phyloP scores from a whole-genome alignment of 331 rosid genomes.

The Quercus tomentella region DNA sequence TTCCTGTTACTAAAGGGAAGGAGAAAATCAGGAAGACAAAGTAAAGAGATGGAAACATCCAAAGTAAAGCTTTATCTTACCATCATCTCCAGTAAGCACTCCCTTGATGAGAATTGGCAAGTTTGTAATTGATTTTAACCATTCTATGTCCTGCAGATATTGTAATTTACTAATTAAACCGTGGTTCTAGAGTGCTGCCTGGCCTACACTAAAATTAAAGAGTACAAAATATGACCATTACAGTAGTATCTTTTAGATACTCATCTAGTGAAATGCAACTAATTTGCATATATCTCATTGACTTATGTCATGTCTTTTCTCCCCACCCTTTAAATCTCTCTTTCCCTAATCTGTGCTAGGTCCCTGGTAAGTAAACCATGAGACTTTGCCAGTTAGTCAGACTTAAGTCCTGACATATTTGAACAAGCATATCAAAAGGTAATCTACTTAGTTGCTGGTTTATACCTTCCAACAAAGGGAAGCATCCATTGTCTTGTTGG shows the following conservation, averaged over 20 bases:
- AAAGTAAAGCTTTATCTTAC: conserved; percentile 23
- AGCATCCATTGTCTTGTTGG: conserved; percentile 33
- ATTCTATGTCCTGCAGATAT: conserved; percentile 43
- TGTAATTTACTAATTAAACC: not conserved
- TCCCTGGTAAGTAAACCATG: not conserved
- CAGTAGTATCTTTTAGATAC: not conserved
- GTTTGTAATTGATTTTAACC: conserved; percentile 58
- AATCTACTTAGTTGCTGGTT: not conserved
- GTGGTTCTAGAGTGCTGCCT: not conserved
- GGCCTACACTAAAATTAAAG: not conserved
- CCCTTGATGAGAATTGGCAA: conserved; percentile 70
- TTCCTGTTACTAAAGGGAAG: not conserved
- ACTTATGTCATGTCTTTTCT: not conserved
- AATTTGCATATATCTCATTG: not conserved
- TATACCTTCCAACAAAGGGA: conserved; percentile 59
- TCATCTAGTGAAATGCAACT: not conserved
- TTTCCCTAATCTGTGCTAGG: no score
- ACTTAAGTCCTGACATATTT: not conserved
- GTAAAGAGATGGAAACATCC: not conserved
- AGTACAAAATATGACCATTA: not conserved
- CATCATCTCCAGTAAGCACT: conserved; percentile 62
- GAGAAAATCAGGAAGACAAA: not conserved
- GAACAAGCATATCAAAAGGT: not conserved
- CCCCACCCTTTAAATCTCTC: not conserved
- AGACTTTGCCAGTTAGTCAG: not conserved